Evolutionary conservation across 2,329 filamentous ascomycete genomes (phyloP).

Genomic region (Pestalotiopsis sp.): DNA sequence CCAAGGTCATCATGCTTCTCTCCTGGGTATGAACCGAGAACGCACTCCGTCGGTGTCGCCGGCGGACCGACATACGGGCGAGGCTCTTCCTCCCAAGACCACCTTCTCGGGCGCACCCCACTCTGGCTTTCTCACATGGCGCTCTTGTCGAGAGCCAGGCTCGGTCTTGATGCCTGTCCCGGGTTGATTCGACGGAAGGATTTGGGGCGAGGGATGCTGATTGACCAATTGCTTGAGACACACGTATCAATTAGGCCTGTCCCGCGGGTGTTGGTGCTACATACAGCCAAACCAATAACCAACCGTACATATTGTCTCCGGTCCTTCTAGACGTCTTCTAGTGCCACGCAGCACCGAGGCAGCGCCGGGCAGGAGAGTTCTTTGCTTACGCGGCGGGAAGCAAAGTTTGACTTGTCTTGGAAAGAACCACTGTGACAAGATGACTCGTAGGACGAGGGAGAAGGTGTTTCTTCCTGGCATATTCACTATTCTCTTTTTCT

Average conservation of each 20-base stretch:
- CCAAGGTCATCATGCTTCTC: neutral
- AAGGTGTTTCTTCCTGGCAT: neutral
- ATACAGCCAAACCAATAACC: neutral
- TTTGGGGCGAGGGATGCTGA: neutral
- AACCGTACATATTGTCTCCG: neutral
- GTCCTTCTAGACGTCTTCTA: conserved; percentile 10
- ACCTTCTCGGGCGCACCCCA: neutral
- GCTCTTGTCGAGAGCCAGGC: neutral
- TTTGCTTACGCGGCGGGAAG: neutral
- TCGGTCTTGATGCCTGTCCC: neutral
- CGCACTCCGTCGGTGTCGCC: neutral
- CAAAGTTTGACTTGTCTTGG: neutral
- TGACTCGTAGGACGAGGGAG: neutral
- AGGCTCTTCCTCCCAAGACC: neutral
- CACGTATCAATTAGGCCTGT: neutral
- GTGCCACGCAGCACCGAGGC: neutral
- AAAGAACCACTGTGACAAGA: neutral
- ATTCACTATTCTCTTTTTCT: too few relatives aligned
- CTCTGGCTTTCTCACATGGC: neutral
- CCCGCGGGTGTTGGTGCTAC: neutral
- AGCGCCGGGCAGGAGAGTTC: neutral
- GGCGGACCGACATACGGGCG: neutral
- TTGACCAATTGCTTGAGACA: neutral
- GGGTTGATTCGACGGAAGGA: neutral
- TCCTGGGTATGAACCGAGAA: neutral